These are phyloP conservation scores for Carpinus fangiana DNA, from an alignment of 306 rosid species.

Conservation along the genomic window DNA sequence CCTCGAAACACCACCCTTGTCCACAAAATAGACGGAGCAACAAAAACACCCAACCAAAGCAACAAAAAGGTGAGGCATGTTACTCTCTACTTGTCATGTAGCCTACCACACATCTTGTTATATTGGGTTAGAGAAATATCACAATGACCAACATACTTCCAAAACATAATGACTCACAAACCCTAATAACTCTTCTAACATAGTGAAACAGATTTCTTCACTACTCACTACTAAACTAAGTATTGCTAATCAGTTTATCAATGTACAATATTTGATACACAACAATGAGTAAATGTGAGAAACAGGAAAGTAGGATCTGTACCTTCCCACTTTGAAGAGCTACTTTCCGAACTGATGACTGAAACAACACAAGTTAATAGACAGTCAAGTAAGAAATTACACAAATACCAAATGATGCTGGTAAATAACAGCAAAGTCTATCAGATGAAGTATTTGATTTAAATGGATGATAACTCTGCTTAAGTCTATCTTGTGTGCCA, in stretches of 20 bases:
- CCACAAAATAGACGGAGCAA: no score
- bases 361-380: slow-evolving; percentile 35
- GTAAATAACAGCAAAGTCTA: not conserved
- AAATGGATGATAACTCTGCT: not conserved
- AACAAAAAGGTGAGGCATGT: no score
- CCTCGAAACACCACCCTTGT: no score
- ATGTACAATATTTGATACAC: not conserved
- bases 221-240: slow-evolving; percentile 8
- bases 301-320: slow-evolving; percentile 25
- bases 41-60: no score
- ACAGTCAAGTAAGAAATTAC: slow-evolving; percentile 19
- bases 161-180: no score
- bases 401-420: not conserved
- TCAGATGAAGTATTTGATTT: no score
- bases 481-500: not conserved
- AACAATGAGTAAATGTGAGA: slow-evolving; percentile 9
- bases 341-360: slow-evolving; percentile 91
- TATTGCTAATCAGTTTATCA: not conserved
- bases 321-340: slow-evolving; percentile 88
- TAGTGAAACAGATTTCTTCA: not conserved
- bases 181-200: no score
- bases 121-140: no score
- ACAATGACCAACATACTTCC: no score
- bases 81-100: no score
- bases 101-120: no score